These are phyloP conservation scores for Gracilaria gracilis DNA, from an alignment of 23 red algal genomes.

Conservation along the genomic window DNA sequence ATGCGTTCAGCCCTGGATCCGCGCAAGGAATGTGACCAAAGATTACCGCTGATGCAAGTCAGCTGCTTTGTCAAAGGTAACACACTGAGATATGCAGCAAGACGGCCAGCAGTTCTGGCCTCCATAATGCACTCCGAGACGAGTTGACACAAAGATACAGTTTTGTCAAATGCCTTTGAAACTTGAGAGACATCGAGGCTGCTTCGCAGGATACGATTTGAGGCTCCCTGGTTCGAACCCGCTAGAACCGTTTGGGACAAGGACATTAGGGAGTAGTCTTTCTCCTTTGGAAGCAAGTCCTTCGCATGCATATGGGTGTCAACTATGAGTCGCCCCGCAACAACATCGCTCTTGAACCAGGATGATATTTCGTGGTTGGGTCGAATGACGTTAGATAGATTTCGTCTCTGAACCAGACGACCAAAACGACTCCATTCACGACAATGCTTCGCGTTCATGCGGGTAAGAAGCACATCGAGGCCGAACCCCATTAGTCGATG, in stretches of 20 bases:
- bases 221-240: not conserved
- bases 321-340: conserved; percentile 85
- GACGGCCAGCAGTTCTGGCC: conserved; percentile 64
- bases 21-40: conserved; percentile 88
- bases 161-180: conserved; percentile 60
- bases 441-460: conserved; percentile 73
- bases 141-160: conserved; percentile 47
- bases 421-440: conserved; percentile 91
- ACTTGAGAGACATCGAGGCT: conserved; percentile 52
- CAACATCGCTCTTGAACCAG: conserved; percentile 73
- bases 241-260: conserved; percentile 55
- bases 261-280: conserved; percentile 79
- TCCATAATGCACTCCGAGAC: conserved; percentile 56
- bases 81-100: conserved; percentile 75
- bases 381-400: conserved; percentile 63
- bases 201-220: conserved; percentile 18
- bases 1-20: conserved; percentile 92
- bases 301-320: conserved; percentile 83
- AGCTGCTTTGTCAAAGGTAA: conserved; percentile 87
- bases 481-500: conserved; percentile 80
- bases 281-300: conserved; percentile 82
- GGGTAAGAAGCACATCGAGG: conserved; percentile 82
- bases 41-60: conserved; percentile 89
- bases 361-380: conserved; percentile 50
- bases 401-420: conserved; percentile 76